Percentiles rank a stretch among this genome's conserved stretches.
Evolutionary conservation across 176 grass and related monocot genomes (phyloP).

Genomic region (Tillandsia fasciculata): DNA sequence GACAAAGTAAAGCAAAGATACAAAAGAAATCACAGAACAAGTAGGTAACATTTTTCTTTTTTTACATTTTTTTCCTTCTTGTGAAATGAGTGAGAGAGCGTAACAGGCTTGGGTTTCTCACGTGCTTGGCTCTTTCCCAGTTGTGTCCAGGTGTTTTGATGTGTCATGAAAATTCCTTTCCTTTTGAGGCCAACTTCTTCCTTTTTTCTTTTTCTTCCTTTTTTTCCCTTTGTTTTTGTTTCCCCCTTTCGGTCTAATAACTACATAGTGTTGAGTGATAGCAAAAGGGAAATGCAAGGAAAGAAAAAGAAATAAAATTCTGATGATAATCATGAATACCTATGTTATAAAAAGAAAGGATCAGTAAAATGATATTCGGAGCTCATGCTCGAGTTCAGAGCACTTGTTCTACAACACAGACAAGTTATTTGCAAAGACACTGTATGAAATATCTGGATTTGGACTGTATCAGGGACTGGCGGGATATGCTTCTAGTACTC

Average conservation of each 20-base stretch:
- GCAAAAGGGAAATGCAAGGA: too few relatives aligned
- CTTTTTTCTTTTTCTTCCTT: too few relatives aligned
- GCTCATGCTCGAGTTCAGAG: too few relatives aligned
- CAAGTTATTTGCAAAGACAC: too few relatives aligned
- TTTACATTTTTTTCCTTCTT: neutral
- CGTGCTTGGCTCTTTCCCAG: neutral
- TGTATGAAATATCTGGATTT: too few relatives aligned
- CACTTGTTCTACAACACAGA: too few relatives aligned
- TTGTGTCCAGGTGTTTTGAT: neutral
- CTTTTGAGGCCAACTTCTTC: neutral
- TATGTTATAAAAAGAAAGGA: neutral
- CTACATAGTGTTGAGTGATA: too few relatives aligned
- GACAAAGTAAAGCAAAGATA: slow-evolving; percentile 32
- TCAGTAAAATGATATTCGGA: too few relatives aligned
- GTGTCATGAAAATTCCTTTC: neutral
- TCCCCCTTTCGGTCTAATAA: too few relatives aligned
- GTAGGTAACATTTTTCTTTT: neutral
- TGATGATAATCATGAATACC: neutral
- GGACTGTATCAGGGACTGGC: too few relatives aligned
- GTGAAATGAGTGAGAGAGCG: neutral
- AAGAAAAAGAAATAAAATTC: neutral
- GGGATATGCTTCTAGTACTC: too few relatives aligned
- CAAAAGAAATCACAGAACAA: slow-evolving; percentile 33
- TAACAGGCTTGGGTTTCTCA: neutral
- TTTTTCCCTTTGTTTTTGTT: too few relatives aligned